phyloP scores from a whole-genome alignment of 768 basidiomycete genomes.

The Butyriboletus loyo region DNA sequence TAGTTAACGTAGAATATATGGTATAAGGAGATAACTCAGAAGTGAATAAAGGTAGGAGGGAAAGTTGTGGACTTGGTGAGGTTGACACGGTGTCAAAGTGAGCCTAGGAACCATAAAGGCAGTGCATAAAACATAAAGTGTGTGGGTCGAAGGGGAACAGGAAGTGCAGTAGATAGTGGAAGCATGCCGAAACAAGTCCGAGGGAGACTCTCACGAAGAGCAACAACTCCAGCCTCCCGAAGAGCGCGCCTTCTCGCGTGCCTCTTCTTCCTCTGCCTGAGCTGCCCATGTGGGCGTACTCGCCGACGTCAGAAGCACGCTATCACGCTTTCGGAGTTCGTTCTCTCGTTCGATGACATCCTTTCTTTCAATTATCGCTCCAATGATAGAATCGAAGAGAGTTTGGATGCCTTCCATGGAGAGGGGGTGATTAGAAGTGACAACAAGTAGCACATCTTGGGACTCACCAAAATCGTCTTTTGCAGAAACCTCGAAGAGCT shows the following conservation, averaged over 20 bases:
- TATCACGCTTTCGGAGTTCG: constrained; percentile 75
- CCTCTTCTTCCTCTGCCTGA: constrained; percentile 79
- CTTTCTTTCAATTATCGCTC: constrained; percentile 73
- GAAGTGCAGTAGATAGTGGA: constrained; percentile 16
- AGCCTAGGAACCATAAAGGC: constrained; percentile 21
- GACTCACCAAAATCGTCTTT: constrained; percentile 76
- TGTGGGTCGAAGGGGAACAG: constrained; percentile 12
- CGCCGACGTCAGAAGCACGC: constrained; percentile 67
- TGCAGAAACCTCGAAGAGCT: constrained; percentile 87
- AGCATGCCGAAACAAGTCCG: constrained; percentile 19
- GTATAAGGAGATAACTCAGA: constrained; percentile 40
- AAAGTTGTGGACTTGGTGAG: constrained; percentile 10
- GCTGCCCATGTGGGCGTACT: constrained; percentile 72
- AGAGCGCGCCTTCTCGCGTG: constrained; percentile 49
- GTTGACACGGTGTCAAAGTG: constrained; percentile 22
- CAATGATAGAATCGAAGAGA: constrained; percentile 77
- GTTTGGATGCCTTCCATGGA: constrained; percentile 63
- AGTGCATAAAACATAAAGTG: constrained; percentile 30
- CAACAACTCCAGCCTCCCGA: constrained; percentile 69
- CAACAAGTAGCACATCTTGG: constrained; percentile 1
- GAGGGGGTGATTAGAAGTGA: constrained; percentile 9
- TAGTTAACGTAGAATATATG: constrained; percentile 39
- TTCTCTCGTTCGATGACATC: constrained; percentile 81
- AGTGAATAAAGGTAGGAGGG: constrained; percentile 30
- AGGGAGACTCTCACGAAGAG: constrained; percentile 36